Evolutionary conservation across 2,329 filamentous ascomycete genomes (phyloP).

Genomic region (Aspergillus luchuensis): DNA sequence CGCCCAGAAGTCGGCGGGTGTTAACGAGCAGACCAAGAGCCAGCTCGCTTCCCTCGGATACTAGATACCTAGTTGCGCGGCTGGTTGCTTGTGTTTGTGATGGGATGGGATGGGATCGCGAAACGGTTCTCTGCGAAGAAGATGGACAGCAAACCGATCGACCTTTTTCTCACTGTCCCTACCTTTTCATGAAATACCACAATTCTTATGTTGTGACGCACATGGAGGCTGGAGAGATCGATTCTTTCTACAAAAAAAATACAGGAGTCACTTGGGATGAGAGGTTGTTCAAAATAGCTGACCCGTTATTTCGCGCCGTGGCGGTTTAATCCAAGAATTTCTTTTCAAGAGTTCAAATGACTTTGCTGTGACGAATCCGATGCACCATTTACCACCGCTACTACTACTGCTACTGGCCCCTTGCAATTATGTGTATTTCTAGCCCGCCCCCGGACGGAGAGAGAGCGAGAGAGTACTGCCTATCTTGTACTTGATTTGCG

Average conservation of each 20-base stretch:
- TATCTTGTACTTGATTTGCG: too few species aligned
- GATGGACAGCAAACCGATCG: constrained; percentile 45
- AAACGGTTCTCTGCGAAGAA: constrained; percentile 41
- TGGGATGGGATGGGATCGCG: constrained; percentile 44
- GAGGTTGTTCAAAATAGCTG: constrained; percentile 47
- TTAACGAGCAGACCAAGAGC: constrained; percentile 83
- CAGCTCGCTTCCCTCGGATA: constrained; percentile 90
- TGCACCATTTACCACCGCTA: background rate
- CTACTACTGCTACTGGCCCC: background rate
- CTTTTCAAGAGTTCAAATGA: constrained; percentile 41
- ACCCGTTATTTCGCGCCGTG: constrained; percentile 44
- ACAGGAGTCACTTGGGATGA: constrained; percentile 44
- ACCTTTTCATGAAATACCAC: constrained; percentile 40
- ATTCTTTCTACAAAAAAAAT: constrained; percentile 40
- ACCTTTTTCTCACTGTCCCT: constrained; percentile 40
- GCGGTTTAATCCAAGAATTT: constrained; percentile 47
- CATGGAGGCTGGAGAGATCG: constrained; percentile 34
- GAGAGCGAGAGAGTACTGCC: too few species aligned
- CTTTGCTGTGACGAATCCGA: constrained; percentile 11
- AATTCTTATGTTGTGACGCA: constrained; percentile 39
- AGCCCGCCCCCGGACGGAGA: too few species aligned
- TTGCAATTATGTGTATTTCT: too few species aligned
- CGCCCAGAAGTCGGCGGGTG: constrained; percentile 87
- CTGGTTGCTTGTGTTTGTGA: constrained; percentile 45
- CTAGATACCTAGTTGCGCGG: constrained; percentile 59